A percentile compares a stretch with the other conserved stretches of the same genome.
phyloP scores from a whole-genome alignment of 495 filamentous ascomycete species.

The Penicillium ucsense region DNA sequence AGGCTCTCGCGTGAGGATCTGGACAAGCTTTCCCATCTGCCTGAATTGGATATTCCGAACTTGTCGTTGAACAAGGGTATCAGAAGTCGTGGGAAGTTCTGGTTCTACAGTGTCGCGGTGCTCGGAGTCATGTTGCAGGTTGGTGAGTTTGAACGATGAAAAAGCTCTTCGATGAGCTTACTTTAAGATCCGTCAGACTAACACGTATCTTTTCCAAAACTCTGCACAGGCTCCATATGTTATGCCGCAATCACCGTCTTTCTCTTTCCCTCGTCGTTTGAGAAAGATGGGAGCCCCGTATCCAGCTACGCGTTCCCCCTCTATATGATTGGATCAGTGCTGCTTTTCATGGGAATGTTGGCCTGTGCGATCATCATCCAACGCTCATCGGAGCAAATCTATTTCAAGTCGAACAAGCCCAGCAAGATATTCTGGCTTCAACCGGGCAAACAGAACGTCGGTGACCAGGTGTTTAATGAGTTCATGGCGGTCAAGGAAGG shows the following conservation, averaged over 20 bases:
- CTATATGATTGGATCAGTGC: constrained; percentile 23
- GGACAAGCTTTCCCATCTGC: not conserved
- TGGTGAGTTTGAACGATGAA: constrained; percentile 12
- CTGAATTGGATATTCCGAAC: constrained; percentile 34
- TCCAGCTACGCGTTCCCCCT: constrained; percentile 31
- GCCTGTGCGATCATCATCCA: constrained; percentile 32
- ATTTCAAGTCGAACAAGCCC: constrained; percentile 15
- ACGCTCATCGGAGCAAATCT: constrained; percentile 23
- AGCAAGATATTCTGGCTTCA: constrained; percentile 37
- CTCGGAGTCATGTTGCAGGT: constrained; percentile 22
- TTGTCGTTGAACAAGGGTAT: constrained; percentile 40
- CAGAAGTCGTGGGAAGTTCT: constrained; percentile 16
- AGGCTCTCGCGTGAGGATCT: not conserved
- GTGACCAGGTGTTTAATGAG: constrained; percentile 31
- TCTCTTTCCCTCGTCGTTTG: constrained; percentile 18
- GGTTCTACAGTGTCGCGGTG: constrained; percentile 26
- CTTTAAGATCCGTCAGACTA: not conserved
- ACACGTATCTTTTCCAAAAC: not conserved
- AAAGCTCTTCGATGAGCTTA: no score
- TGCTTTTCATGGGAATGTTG: constrained; percentile 33
- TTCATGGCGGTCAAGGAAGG: constrained; percentile 26
- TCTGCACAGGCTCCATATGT: constrained; percentile 17
- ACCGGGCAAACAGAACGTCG: constrained; percentile 29
- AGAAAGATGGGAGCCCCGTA: constrained; percentile 20
- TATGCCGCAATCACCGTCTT: constrained; percentile 29